phyloP scores from a whole-genome alignment of 1,284 basidiomycete species.

The Stereum hirsutum region DNA sequence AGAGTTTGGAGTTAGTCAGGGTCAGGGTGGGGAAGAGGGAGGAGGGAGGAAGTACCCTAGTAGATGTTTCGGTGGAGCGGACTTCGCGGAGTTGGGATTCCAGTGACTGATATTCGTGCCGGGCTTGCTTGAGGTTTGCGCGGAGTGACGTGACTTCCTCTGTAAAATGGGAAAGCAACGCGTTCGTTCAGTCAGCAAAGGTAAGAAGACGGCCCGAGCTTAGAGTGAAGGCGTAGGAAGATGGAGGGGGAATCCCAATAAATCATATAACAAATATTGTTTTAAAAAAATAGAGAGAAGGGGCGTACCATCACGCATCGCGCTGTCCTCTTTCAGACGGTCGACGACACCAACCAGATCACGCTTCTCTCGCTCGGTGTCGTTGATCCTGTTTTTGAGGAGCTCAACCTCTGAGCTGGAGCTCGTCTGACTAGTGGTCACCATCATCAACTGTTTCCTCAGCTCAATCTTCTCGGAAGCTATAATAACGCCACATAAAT shows the following conservation, averaged over 20 bases:
- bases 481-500: no score
- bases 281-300: neutral
- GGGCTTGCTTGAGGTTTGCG: conserved; percentile 58
- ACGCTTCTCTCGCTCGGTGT: conserved; percentile 72
- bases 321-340: conserved; percentile 59
- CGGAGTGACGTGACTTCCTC: conserved; percentile 67
- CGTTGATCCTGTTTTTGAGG: conserved; percentile 52
- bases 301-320: conserved; percentile 54
- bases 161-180: conserved; percentile 18
- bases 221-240: no score
- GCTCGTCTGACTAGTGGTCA: conserved; percentile 45
- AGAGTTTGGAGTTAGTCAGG: conserved; percentile 2
- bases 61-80: conserved; percentile 60
- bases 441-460: conserved; percentile 38
- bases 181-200: no score
- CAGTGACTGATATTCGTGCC: conserved; percentile 59
- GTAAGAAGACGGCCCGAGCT: no score
- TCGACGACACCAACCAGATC: conserved; percentile 69
- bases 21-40: neutral
- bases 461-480: no score
- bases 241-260: no score
- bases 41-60: conserved; percentile 34
- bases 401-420: conserved; percentile 52
- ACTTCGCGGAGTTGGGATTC: conserved; percentile 63
- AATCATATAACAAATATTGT: no score